phyloP scores from a whole-genome alignment of 192 early-diverging fungal species.

The Chytriomyces hyalinus region DNA sequence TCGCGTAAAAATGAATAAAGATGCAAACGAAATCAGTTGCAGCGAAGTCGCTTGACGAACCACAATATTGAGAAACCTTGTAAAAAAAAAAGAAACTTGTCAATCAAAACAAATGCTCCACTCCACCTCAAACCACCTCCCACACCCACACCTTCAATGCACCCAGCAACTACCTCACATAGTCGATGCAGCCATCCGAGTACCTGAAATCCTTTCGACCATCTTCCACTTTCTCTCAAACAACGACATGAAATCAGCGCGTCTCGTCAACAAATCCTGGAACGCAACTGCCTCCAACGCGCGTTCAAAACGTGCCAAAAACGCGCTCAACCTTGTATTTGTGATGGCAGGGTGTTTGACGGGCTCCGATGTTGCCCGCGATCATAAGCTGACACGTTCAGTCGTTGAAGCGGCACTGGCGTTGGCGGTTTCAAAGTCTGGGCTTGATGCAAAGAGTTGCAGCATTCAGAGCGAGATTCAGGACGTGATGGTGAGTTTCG shows the following conservation, averaged over 20 bases:
- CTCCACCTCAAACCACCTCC: not conserved
- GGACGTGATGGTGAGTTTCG: not conserved
- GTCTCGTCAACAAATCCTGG: slow-evolving; percentile 16
- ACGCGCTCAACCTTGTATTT: slow-evolving; percentile 10
- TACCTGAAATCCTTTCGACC: slow-evolving; percentile 23
- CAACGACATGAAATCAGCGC: not conserved
- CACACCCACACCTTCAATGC: not conserved
- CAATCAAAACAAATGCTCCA: no score
- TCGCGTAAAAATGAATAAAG: not conserved
- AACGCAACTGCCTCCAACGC: not conserved
- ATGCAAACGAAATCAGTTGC: no score
- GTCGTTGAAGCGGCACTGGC: not conserved
- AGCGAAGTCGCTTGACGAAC: no score
- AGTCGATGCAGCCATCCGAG: not conserved
- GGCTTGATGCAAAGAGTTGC: not conserved
- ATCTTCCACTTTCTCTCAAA: slow-evolving; percentile 24
- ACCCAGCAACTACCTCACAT: no score
- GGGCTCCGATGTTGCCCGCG: not conserved
- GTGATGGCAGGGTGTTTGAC: not conserved
- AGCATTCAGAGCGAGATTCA: slow-evolving; percentile 6
- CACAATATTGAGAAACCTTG: no score
- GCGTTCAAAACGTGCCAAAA: not conserved
- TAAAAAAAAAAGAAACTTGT: no score
- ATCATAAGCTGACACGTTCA: not conserved
- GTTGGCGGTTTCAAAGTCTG: not conserved